Evolutionary conservation across 495 filamentous ascomycete genomes (phyloP), one percentile per base, ranked within the genome.

Genomic region (Durotheca rogersii): DNA sequence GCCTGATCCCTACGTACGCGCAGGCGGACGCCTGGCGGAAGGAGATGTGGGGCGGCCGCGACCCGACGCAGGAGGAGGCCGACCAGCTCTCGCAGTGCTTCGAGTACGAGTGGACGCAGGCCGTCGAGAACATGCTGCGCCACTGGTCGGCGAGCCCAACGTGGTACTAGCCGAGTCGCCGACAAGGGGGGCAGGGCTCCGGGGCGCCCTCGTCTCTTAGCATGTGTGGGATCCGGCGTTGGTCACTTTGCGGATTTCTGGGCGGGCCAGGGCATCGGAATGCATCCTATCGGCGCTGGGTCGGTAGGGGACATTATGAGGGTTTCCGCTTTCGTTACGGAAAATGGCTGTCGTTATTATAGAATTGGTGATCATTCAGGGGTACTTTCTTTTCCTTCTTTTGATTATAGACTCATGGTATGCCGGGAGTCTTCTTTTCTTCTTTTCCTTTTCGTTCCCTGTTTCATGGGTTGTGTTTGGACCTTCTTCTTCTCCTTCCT

Each of bases 11-110:
- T 1, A 69, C 77, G 16, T 84, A 83, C 57, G 84, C 86, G 2
- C 67, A 72, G 18, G 63, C 70, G 9, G 79, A 87, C 35, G 81
- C 87, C 5, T 65, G 71, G 18, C 75, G 76, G 27, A 84, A 84
- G 14, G 78, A 81, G 41, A 89, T 89, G 87, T 90, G 87, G 87
- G 86, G 83, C 41, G 78, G 75, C 12, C 68, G 70, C 6, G 64
- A 70, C 15, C 86, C 87, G 1, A 69, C 74, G 9, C 53, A 71
- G 7, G 75, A 78, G 6, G 74, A 79, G 35, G 74, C 77, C 4
- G 64, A 75, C 25, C 77, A 86, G 60, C 75, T 90, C 6, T 72
- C 85, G 5, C 68, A 67, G 19, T 82, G 81, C 25, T 85, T 88
- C 61, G 71, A 75, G 49, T 74, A 72, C 30, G 85, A 88, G 58